Conservation (phyloP, 179 eudicot species). For the Spinacia oleracea region DNA sequence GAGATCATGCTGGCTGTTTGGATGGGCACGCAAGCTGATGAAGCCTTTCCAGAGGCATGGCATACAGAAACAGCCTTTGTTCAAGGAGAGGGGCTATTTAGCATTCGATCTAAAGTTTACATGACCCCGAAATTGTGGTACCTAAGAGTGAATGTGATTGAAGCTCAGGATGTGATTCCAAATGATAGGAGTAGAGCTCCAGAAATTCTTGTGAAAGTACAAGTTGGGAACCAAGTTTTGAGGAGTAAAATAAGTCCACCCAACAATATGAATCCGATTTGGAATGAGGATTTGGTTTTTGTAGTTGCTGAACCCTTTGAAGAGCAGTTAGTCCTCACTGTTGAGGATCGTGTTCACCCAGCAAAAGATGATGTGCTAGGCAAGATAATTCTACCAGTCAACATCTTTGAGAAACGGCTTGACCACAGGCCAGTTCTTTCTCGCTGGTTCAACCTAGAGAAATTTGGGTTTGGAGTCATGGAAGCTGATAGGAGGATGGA, state of each 20-base stretch:
- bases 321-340: conserved; percentile 35
- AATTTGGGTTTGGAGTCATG: conserved; percentile 36
- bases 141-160: conserved; percentile 42
- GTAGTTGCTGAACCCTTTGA: conserved; percentile 49
- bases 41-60: conserved; percentile 47
- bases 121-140: conserved; percentile 47
- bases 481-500: conserved; percentile 40
- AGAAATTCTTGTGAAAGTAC: conserved; percentile 38
- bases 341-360: conserved; percentile 38
- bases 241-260: conserved; percentile 37
- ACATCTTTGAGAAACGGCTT: conserved; percentile 34
- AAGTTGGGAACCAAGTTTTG: conserved; percentile 40
- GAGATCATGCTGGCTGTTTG: conserved; percentile 44
- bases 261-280: conserved; percentile 32
- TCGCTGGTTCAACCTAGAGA: conserved; percentile 46
- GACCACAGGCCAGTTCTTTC: conserved; percentile 42
- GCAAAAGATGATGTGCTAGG: conserved; percentile 43
- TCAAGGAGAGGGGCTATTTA: conserved; percentile 39
- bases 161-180: conserved; percentile 41
- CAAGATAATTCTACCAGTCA: conserved; percentile 34
- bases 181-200: conserved; percentile 37
- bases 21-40: conserved; percentile 49
- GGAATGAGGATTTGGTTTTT: conserved; percentile 42
- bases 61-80: conserved; percentile 44
- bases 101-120: conserved; percentile 45